Base-by-base conservation (phyloP, 768 basidiomycete species). In the Pleurotus djamor region DNA sequence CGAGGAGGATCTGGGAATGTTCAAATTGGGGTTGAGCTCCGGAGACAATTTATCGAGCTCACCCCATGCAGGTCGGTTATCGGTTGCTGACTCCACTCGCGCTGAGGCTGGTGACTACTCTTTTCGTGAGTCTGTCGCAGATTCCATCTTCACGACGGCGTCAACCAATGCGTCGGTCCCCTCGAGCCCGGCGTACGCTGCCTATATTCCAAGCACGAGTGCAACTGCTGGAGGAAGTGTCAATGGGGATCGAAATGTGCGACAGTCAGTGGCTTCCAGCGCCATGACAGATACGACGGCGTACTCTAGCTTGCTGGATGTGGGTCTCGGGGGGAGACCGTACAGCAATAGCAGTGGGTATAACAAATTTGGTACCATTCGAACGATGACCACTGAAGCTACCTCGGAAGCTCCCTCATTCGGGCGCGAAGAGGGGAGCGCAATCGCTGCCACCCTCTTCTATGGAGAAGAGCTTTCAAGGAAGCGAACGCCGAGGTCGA, bases 361-460 rank as follows among this genome's bases (percentile, higher is more conserved):
- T 62, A 86, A 83, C 67, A 87, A 83, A 68, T 93, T 85, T 70
- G 89, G 86, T 44, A 94, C 92, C 9, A 84, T 93, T 61, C 80
- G 89, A 66, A 92, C 92, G n/a, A 77, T 87, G 60, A 91, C 86
- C 35, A 94, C 92, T 34, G 91, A 92, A 63, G 79, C 87, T 60
- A 94, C 91, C 16, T 90, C 88, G 43, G 91, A 91, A 65, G 73
- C 77, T 12, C 86, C 87, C 4, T 89, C 88, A 8, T 74, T 90
- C 56, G 81, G 81, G 17, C 78, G 79, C 36, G 78, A 86, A n/a
- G 89, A 91, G 65, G 90, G 83, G 13, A 86, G 77, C 63, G 70
- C 72, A 36, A 76, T 87, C 56, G 81, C 81, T 14, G 60, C 47
- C 8, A 17, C 57, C 32, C 33, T 60, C 9, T 16, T 54, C 12